These are phyloP conservation scores for Chalciporus sphaerocephalus DNA, from an alignment of 768 basidiomycete species.

Conservation along the genomic window DNA sequence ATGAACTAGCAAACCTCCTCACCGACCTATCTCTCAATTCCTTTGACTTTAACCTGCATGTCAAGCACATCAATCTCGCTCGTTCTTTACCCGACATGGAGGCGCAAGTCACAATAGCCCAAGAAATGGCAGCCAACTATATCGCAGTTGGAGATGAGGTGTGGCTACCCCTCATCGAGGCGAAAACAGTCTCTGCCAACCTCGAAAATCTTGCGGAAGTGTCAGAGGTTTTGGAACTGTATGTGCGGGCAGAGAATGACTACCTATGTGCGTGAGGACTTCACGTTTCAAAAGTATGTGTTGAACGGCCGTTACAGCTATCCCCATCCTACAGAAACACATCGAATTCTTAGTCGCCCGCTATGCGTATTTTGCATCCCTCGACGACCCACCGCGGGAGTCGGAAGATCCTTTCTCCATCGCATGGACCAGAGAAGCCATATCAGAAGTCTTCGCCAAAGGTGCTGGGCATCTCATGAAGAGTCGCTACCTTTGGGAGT, in stretches of 20 bases:
- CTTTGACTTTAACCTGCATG: slow-evolving; percentile 60
- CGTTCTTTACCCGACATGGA: slow-evolving; percentile 52
- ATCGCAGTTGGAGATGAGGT: slow-evolving; percentile 64
- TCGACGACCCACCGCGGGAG: slow-evolving; percentile 42
- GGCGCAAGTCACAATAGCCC: slow-evolving; percentile 54
- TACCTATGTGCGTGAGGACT: slow-evolving; percentile 64
- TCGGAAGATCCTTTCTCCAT: slow-evolving; percentile 58
- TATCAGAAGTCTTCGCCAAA: slow-evolving; percentile 50
- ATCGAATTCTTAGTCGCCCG: slow-evolving; percentile 51
- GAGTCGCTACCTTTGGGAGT: slow-evolving; percentile 71
- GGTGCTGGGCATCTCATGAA: slow-evolving; percentile 62
- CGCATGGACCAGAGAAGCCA: slow-evolving; percentile 55
- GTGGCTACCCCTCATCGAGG: slow-evolving; percentile 66
- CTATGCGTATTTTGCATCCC: slow-evolving; percentile 32
- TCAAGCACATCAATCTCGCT: slow-evolving; percentile 61
- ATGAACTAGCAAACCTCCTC: slow-evolving; percentile 59
- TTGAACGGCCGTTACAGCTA: slow-evolving; percentile 47
- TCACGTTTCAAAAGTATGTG: slow-evolving; percentile 9
- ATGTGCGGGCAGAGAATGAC: slow-evolving; percentile 64
- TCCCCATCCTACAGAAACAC: slow-evolving; percentile 67
- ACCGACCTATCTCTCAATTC: slow-evolving; percentile 55
- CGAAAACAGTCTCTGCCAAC: slow-evolving; percentile 47
- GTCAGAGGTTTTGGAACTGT: slow-evolving; percentile 55
- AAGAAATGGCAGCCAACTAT: slow-evolving; percentile 61
- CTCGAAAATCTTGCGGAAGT: slow-evolving; percentile 50